Percentiles rank a stretch among this genome's conserved stretches.
Evolutionary conservation across 345 rosid species (phyloP).

Genomic region (Eucalyptus marginata): DNA sequence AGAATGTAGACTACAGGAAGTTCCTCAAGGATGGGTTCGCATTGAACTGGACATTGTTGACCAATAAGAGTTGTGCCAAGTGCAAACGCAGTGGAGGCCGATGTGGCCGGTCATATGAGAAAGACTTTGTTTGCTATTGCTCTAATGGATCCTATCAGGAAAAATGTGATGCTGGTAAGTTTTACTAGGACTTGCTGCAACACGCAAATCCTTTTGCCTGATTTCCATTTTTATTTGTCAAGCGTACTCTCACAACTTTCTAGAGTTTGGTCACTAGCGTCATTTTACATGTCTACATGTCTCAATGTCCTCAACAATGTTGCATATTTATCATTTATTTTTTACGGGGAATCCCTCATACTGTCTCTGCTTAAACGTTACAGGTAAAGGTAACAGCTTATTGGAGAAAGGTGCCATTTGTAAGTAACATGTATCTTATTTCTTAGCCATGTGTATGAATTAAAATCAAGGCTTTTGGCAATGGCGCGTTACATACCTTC

Average conservation of each 20-base stretch:
- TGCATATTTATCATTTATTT: background rate
- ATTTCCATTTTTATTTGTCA: background rate
- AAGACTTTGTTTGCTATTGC: constrained; percentile 2
- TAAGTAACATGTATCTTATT: background rate
- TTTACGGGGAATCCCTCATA: background rate
- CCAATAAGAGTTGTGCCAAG: background rate
- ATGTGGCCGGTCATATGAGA: constrained; percentile 7
- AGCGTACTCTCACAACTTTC: background rate
- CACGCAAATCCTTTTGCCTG: background rate
- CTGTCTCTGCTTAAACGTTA: background rate
- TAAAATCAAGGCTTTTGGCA: background rate
- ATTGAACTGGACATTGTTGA: background rate
- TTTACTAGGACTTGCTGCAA: background rate
- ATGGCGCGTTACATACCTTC: background rate
- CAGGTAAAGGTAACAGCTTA: background rate
- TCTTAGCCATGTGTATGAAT: background rate
- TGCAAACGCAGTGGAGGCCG: constrained; percentile 8
- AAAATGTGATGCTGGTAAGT: constrained; percentile 8
- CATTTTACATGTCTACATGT: too few relatives aligned
- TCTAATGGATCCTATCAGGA: background rate
- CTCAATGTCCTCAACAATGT: background rate
- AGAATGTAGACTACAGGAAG: background rate
- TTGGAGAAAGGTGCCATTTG: background rate
- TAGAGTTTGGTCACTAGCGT: background rate
- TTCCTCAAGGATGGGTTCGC: background rate